Conservation (phyloP, 257 asterid genomes). For the Fraxinus cuspidata region DNA sequence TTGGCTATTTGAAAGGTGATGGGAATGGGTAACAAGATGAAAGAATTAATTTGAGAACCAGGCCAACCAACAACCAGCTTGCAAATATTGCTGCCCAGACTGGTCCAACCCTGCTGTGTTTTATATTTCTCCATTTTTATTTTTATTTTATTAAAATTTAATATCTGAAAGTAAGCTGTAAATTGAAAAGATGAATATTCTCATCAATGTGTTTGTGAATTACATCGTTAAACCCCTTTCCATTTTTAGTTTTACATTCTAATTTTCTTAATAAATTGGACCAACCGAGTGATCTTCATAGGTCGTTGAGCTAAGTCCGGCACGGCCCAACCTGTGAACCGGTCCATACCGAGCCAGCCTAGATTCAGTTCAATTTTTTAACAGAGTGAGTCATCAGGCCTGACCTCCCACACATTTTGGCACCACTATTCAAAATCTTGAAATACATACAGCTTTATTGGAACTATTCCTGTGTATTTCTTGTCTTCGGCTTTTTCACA, state of each 20-base stretch:
- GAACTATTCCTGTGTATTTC: neutral
- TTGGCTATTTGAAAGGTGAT: neutral
- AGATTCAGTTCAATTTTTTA: no score
- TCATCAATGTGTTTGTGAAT: neutral
- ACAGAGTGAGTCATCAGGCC: neutral
- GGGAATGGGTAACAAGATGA: neutral
- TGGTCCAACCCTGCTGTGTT: neutral
- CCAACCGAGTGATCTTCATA: no score
- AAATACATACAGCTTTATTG: neutral
- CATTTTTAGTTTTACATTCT: no score
- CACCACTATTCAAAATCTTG: neutral
- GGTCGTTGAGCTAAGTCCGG: no score
- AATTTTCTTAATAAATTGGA: no score
- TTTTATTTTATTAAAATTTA: no score
- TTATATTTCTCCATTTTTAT: no score
- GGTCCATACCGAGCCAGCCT: no score
- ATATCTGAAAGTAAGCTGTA: neutral
- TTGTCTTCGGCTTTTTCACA: no score
- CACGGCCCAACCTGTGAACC: no score
- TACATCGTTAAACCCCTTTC: neutral
- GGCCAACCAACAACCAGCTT: neutral
- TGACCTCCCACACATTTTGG: neutral
- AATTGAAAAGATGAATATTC: neutral
- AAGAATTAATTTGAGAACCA: neutral
- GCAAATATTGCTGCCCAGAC: neutral